Conservation (phyloP, 176 grass and related monocot species). For the Avena eriantha region DNA sequence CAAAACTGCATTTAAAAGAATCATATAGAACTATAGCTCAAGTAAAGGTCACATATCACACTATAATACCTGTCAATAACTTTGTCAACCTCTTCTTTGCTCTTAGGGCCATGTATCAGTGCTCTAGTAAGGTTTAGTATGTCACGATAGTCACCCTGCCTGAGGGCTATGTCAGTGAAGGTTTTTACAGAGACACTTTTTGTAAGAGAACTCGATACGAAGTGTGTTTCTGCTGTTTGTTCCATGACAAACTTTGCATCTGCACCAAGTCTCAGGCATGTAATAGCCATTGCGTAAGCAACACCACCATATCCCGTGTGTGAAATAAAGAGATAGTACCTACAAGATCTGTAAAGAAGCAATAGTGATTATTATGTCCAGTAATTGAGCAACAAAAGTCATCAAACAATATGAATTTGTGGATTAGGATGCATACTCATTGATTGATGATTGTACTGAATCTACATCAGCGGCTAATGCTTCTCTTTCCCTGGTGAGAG, state of each 20-base stretch:
- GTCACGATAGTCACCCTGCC: slow-evolving; percentile 91
- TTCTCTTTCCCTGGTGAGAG: slow-evolving; percentile 94
- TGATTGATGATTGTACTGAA: slow-evolving; percentile 80
- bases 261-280: slow-evolving; percentile 76
- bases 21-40: slow-evolving; percentile 33
- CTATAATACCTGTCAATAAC: slow-evolving; percentile 80
- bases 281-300: slow-evolving; percentile 97
- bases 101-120: slow-evolving; percentile 86
- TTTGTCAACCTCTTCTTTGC: slow-evolving; percentile 92
- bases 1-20: slow-evolving; percentile 18
- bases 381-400: slow-evolving; percentile 6
- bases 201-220: slow-evolving; percentile 74
- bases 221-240: slow-evolving; percentile 87
- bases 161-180: slow-evolving; percentile 63
- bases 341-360: slow-evolving; percentile 71
- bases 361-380: slow-evolving; percentile 36
- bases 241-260: slow-evolving; percentile 82
- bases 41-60: slow-evolving; percentile 23
- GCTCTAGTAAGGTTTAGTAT: slow-evolving; percentile 98
- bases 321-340: slow-evolving; percentile 93
- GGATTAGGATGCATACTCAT: slow-evolving; percentile 60
- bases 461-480: slow-evolving; percentile 96
- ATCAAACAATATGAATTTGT: slow-evolving; percentile 29
- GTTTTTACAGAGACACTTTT: slow-evolving; percentile 54
- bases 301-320: slow-evolving; percentile 92